These are phyloP conservation scores for Capsicum pubescens DNA, from an alignment of 257 asterid species.

Conservation along the genomic window DNA sequence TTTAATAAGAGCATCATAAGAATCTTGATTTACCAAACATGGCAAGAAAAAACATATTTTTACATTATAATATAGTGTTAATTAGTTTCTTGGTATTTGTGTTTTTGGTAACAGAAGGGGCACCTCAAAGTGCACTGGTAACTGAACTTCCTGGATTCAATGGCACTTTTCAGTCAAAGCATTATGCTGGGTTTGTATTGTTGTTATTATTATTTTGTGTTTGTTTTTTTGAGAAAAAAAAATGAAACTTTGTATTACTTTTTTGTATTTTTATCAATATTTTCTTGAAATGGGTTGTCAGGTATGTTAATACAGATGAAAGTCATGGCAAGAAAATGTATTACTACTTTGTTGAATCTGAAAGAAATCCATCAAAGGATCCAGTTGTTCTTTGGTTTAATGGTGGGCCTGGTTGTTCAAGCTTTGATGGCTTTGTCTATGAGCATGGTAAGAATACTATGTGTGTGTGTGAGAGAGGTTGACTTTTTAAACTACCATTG, in stretches of 20 bases:
- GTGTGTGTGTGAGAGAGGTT: too few relatives aligned
- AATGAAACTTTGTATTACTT: neutral
- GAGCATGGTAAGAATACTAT: slow-evolving; percentile 70
- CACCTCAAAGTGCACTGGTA: slow-evolving; percentile 66
- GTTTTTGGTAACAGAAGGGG: slow-evolving; percentile 47
- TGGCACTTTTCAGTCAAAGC: slow-evolving; percentile 80
- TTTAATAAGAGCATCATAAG: neutral
- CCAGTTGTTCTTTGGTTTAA: slow-evolving; percentile 96
- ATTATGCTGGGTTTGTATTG: slow-evolving; percentile 74
- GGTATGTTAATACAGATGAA: slow-evolving; percentile 78
- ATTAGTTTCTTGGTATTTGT: slow-evolving; percentile 24
- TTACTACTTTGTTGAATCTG: slow-evolving; percentile 91
- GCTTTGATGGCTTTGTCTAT: slow-evolving; percentile 96
- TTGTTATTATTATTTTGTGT: neutral
- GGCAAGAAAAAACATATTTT: neutral
- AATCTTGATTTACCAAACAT: slow-evolving; percentile 17
- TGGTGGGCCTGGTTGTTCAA: slow-evolving; percentile 99
- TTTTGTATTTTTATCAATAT: slow-evolving; percentile 24
- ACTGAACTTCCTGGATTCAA: slow-evolving; percentile 71
- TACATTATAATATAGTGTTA: slow-evolving; percentile 1
- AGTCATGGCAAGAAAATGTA: slow-evolving; percentile 67
- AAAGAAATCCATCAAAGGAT: slow-evolving; percentile 67
- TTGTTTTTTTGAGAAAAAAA: neutral
- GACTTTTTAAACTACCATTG: neutral
- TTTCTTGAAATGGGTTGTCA: slow-evolving; percentile 38